Evolutionary conservation across 2,329 filamentous ascomycete genomes (phyloP).

Genomic region (Clathrospora elynae): DNA sequence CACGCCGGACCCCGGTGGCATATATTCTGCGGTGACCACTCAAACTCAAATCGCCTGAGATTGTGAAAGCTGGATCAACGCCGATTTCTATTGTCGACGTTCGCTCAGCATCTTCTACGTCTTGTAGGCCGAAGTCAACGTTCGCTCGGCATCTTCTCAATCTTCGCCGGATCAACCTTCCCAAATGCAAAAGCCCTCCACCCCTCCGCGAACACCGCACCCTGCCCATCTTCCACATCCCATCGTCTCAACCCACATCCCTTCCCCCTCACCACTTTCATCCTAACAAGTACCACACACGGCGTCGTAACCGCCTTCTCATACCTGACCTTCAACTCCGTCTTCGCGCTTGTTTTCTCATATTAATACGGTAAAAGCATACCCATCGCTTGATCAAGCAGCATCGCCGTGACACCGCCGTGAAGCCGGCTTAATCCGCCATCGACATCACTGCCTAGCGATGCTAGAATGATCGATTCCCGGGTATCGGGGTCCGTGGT

Average conservation of each 20-base stretch:
- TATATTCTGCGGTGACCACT: slow-evolving; percentile 3
- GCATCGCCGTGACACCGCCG: slow-evolving; percentile 32
- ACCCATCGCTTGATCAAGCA: slow-evolving; percentile 39
- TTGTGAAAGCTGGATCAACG: too few relatives aligned
- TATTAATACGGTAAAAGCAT: slow-evolving; percentile 20
- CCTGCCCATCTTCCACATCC: slow-evolving; percentile 34
- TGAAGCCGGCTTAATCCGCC: slow-evolving; percentile 29
- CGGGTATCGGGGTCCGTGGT: slow-evolving; percentile 20
- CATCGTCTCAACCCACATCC: slow-evolving; percentile 28
- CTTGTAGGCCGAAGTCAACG: neutral
- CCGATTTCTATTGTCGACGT: too few relatives aligned
- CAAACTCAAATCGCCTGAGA: slow-evolving; percentile 10
- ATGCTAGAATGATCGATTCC: slow-evolving; percentile 28
- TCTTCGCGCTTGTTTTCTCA: slow-evolving; percentile 23
- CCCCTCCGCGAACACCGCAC: slow-evolving; percentile 31
- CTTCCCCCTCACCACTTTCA: slow-evolving; percentile 27
- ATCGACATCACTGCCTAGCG: slow-evolving; percentile 28
- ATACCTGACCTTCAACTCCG: slow-evolving; percentile 32
- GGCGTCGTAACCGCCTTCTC: slow-evolving; percentile 32
- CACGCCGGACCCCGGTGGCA: slow-evolving; percentile 10
- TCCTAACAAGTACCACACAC: slow-evolving; percentile 25
- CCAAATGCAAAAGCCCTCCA: slow-evolving; percentile 26
- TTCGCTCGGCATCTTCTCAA: slow-evolving; percentile 1
- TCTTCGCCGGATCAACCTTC: slow-evolving; percentile 17
- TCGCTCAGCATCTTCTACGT: neutral